These are phyloP conservation scores for Coelastrella sp. DNA, from an alignment of 139 green algal genomes.

Conservation along the genomic window DNA sequence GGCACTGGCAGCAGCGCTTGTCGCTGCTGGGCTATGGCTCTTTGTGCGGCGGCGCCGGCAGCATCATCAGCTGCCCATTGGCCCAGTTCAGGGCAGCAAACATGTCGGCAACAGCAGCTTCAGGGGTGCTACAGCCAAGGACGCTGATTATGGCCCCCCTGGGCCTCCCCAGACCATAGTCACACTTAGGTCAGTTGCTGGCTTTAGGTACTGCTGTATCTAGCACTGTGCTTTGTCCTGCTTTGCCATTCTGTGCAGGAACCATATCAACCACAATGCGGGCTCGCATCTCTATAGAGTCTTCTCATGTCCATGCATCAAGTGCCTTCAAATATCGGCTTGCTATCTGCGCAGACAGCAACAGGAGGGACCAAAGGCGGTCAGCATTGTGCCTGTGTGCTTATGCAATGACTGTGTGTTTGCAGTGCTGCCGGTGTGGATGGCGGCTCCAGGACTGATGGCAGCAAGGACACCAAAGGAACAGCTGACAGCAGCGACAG, in stretches of 20 bases:
- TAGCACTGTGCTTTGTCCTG: no score
- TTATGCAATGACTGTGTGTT: not conserved
- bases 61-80: not conserved
- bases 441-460: not conserved
- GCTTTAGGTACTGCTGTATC: no score
- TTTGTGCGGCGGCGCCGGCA: not conserved
- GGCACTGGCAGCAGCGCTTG: not conserved
- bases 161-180: no score
- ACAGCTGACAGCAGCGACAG: not conserved
- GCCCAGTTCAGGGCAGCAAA: not conserved
- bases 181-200: no score
- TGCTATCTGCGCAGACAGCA: not conserved
- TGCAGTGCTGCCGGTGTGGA: not conserved
- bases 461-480: not conserved
- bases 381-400: not conserved
- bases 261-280: no score
- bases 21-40: not conserved
- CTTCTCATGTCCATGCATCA: not conserved
- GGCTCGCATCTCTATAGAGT: no score
- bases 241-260: no score
- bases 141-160: not conserved
- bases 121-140: not conserved
- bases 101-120: not conserved
- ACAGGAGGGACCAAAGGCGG: not conserved
- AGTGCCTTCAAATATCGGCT: not conserved